Evolutionary conservation across 2,329 filamentous ascomycete species (phyloP), one percentile per base, ranked within the genome.

Genomic region (Claviceps digitariae): DNA sequence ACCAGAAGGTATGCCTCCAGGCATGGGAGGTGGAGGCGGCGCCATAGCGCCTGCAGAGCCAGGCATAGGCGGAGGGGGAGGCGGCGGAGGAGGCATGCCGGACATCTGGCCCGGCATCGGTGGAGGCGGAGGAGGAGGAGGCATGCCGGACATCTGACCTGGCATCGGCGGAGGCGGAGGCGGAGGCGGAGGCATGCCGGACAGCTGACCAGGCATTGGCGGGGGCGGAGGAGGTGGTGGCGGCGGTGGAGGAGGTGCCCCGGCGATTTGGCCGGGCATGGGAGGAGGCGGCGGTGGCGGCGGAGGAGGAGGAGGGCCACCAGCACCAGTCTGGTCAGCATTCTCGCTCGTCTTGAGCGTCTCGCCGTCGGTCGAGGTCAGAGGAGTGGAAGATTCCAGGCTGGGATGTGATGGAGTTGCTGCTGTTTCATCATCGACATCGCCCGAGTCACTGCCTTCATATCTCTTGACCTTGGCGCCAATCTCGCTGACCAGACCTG

Each of bases 341-440:
- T 68, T 62, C 58, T 95, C 61, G 64, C 78, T 66, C 60, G 81
- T 79, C 66, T 80, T 83, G 36, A 80, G 78, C 23, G 75, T 70
- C 52, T 83, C 75, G 41, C 69, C 69, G 55, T 87, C 84, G 55
- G 73, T 75, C 34, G 82, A 82, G 8, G 81, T 87, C 59, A 81
- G 77, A 7, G 84, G 84, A n/a, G 81, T 77, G 53, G 83, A 75
- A 12, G 83, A 82, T 58, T 90, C 84, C 56, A 88, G 71, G 67
- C 84, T 88, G 29, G 84, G 85, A 64, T 89, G 84, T 21, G 83
- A 87, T 47, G 86, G 81, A 38, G 86, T 88, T 1, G 85, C 87
- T 1, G 85, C 87, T 55, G 84, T 75, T 52, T 81, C 75, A 50
- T 81, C 75, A 50, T 81, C 80, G 43, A 76, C 78, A 59, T 81